These are phyloP conservation scores for Cryphonectria japonica DNA, from an alignment of 2,329 filamentous ascomycete genomes.

Conservation along the genomic window DNA sequence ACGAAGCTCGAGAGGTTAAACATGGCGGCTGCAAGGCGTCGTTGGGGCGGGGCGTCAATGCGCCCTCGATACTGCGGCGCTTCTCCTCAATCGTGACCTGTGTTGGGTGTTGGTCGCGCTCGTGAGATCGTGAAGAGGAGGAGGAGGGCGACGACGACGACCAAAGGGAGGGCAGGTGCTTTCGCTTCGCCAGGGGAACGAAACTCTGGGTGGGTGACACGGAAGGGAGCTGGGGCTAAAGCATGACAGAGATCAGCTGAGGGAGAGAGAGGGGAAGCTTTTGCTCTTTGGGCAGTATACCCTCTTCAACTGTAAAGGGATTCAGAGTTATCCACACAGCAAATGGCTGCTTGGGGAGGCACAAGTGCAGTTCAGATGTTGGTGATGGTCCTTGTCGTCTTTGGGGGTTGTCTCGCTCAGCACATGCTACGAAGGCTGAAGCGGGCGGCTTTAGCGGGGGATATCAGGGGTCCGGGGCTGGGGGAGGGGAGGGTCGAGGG, in stretches of 20 bases:
- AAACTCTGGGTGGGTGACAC: not conserved
- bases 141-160: slow-evolving; percentile 4
- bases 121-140: not conserved
- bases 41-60: slow-evolving; percentile 19
- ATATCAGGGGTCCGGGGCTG: slow-evolving; percentile 1
- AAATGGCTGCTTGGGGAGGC: no score
- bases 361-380: not conserved
- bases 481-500: not conserved
- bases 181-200: not conserved
- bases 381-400: slow-evolving; percentile 1
- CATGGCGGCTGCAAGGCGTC: slow-evolving; percentile 47
- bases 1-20: slow-evolving; percentile 77
- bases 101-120: not conserved
- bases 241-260: not conserved
- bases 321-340: not conserved
- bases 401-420: not conserved
- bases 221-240: not conserved
- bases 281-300: not conserved
- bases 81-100: not conserved
- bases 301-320: not conserved
- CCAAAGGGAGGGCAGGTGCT: slow-evolving; percentile 9
- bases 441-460: slow-evolving; percentile 3
- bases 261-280: not conserved
- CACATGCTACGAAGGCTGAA: slow-evolving; percentile 5
- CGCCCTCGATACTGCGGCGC: slow-evolving; percentile 25